Percentiles rank a stretch among this genome's conserved stretches.
phyloP scores from a whole-genome alignment of 768 basidiomycete species.

The Boletales sp. region DNA sequence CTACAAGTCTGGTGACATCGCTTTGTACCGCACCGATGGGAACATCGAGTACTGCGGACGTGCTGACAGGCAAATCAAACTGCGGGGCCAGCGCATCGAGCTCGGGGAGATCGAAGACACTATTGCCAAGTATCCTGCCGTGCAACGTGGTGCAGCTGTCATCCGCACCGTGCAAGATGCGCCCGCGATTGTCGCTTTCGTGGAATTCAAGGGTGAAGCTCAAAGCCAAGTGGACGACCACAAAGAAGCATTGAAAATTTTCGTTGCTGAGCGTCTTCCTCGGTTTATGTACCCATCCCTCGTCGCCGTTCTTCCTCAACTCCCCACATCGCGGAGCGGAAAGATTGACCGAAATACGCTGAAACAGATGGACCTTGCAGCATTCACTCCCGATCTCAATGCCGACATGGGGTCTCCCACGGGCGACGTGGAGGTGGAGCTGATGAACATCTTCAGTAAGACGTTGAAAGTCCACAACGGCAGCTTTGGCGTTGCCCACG shows the following conservation, averaged over 20 bases:
- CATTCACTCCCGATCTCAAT: slow-evolving; percentile 19
- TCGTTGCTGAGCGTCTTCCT: slow-evolving; percentile 28
- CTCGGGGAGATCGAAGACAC: slow-evolving; percentile 32
- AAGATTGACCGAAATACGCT: slow-evolving; percentile 28
- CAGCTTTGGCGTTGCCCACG: slow-evolving; percentile 25
- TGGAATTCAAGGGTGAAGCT: slow-evolving; percentile 18
- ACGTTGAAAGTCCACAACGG: slow-evolving; percentile 18
- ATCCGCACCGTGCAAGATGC: slow-evolving; percentile 27
- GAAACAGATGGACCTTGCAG: slow-evolving; percentile 24
- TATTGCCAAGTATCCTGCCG: slow-evolving; percentile 21
- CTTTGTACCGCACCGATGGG: slow-evolving; percentile 25
- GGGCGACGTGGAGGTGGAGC: slow-evolving; percentile 26
- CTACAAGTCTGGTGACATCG: slow-evolving; percentile 32
- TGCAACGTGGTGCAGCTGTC: slow-evolving; percentile 21
- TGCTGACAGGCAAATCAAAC: slow-evolving; percentile 32
- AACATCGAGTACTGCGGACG: slow-evolving; percentile 32
- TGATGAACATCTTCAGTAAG: slow-evolving; percentile 24
- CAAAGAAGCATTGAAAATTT: slow-evolving; percentile 19
- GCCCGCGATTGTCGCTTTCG: slow-evolving; percentile 29
- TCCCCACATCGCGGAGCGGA: slow-evolving; percentile 24
- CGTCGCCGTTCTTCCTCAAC: slow-evolving; percentile 20
- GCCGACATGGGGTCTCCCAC: slow-evolving; percentile 23
- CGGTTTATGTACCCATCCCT: slow-evolving; percentile 32
- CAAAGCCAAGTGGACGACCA: slow-evolving; percentile 17
- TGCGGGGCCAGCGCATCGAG: slow-evolving; percentile 33